phyloP scores from a whole-genome alignment of 768 basidiomycete genomes.

The Candolleomyces eurysporus region DNA sequence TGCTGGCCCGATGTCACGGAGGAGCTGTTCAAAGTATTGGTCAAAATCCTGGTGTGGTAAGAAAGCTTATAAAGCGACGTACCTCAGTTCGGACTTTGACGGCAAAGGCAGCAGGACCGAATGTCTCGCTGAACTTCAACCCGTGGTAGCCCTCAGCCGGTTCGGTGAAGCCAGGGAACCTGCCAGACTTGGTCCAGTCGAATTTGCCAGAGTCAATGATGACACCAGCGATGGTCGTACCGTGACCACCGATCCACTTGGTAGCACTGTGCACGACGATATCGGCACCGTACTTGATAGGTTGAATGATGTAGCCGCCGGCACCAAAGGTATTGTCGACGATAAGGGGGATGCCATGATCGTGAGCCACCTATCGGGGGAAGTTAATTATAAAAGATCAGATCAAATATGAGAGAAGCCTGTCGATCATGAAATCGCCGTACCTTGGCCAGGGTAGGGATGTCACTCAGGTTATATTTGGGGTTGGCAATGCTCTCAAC shows the following conservation, averaged over 20 bases:
- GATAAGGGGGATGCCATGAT: constrained; percentile 69
- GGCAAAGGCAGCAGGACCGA: constrained; percentile 63
- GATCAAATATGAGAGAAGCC: not conserved
- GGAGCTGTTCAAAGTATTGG: constrained; percentile 30
- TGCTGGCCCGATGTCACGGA: constrained; percentile 65
- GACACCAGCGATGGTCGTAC: constrained; percentile 76
- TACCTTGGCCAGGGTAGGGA: constrained; percentile 69
- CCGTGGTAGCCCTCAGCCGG: constrained; percentile 80
- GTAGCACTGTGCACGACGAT: constrained; percentile 66
- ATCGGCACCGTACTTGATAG: constrained; percentile 74
- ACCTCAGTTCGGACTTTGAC: constrained; percentile 60
- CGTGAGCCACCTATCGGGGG: constrained; percentile 45
- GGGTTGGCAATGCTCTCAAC: constrained; percentile 83
- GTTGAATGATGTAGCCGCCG: constrained; percentile 70
- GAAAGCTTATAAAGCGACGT: not conserved
- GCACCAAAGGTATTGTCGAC: constrained; percentile 82
- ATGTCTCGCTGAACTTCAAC: constrained; percentile 60
- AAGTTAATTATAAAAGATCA: constrained; percentile 19
- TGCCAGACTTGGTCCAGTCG: constrained; percentile 66
- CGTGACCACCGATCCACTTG: constrained; percentile 84
- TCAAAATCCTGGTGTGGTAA: not conserved
- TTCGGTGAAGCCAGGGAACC: constrained; percentile 72
- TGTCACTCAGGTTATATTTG: constrained; percentile 61
- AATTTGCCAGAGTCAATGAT: constrained; percentile 76
- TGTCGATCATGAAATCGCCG: not conserved